Base-by-base conservation (phyloP, 352 stramenopile genomes). In the Globisporangium alternatum region DNA sequence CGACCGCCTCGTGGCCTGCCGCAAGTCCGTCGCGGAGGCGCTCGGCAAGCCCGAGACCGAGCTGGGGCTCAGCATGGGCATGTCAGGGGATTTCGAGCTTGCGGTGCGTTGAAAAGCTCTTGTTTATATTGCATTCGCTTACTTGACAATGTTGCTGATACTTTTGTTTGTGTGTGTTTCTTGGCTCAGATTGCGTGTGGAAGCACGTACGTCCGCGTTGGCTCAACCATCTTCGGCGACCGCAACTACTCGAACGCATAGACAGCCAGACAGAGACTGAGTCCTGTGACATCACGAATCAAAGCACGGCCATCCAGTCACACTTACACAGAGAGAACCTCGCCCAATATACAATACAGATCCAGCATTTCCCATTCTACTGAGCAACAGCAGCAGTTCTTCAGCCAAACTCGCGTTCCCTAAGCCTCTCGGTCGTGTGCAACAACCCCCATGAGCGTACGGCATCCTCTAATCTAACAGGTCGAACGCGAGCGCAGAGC, bases 1-100 rank as follows among this genome's bases (percentile, higher is more conserved):
- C 67, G 86, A 98, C 56, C 84, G 73, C 35, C 80, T 98, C 10
- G 78, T 86, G 21, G 68, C 74, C 19, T 97, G 80, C 62, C 80
- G 92, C 25, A 79, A 84, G 66, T 47, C 74, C 17, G 70, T 97
- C 43, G 86, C 88, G 7, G 80, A 87, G 30, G 77, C 82, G 7
- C 76, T 97, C 19, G 70, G 70, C n/a, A 72, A 78, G 41, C 51
- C 90, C 21, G 75, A 88, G 47, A 72, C 81, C 2, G 74, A 87
- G 3, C 72, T 99, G 22, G 96, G 94, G 64, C 84, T 99, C 25
- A 99, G 93, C 65, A 99, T 99, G 98, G 98, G 98, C 67, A 99
- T 99, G 98, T 98, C 91, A n/a, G 86, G 83, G 21, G 98, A 99
- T 73, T 99, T 95, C 75, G 94, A 99, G 71, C 83, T 97, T 25